Evolutionary conservation across 2,329 filamentous ascomycete genomes (phyloP), one percentile per base, ranked within the genome.

Genomic region (Neopestalotiopsis sp.): DNA sequence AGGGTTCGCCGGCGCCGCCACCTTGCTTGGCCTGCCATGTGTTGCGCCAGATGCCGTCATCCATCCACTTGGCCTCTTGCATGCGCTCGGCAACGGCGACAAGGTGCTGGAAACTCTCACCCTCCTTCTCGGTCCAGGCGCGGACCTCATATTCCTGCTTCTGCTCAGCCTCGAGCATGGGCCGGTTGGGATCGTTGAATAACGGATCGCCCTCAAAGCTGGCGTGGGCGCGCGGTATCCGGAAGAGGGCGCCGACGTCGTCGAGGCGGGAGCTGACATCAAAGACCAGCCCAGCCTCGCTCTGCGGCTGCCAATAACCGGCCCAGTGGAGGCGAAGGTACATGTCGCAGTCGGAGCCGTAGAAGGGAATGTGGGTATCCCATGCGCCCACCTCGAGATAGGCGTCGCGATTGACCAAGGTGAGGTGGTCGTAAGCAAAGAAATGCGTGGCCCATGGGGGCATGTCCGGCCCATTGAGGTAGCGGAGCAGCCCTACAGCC

Each of bases 361-460:
- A 83, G 74, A 81, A 86, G 0, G 84, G 83, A 61, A 88, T 85
- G 61, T 83, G 78, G 0, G 82, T 83, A 71, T 87, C 85, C 83
- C 84, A 88, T 12, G 75, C 82, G 13, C 86, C 76, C 52, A 84
- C 79, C 3, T 80, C 76, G 60, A 80, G 77, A 70, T 81, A 84
- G 0, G 82, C 80, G 32, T 79, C 78, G 30, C 82, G 81, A 69
- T 86, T 86, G 34, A 87, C 82, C 3, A 84, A 78, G 0, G 84
- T 81, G n/a, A 88, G 78, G 67, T 81, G 81, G 73, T 88, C 85
- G 70, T 79, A 87, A 4, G 81, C 79, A 73, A 86, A 88, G 76
- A 84, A 86, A 61, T 82, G 82, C 62, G 83, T 80, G 2, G 81
- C 82, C 85, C 85, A 87, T 34, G 77, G 75, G 14, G 78, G 77